These are phyloP conservation scores for Chenopodium formosanum DNA, from an alignment of 148 eudicot genomes.

Conservation along the genomic window DNA sequence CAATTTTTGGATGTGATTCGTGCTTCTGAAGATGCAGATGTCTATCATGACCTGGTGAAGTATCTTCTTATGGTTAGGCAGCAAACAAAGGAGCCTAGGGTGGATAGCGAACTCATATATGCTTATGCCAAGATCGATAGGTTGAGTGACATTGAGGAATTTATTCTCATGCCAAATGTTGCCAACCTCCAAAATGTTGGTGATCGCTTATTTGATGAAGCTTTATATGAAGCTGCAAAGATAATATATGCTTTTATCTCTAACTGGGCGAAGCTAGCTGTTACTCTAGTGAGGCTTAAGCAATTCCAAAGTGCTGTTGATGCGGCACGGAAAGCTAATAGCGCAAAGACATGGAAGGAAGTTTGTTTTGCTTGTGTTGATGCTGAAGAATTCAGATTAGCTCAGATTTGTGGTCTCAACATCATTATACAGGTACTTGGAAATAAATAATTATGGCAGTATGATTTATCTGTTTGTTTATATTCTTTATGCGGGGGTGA, in stretches of 20 bases:
- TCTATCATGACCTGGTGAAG: conserved; percentile 84
- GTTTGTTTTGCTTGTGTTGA: conserved; percentile 99
- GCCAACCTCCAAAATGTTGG: conserved; percentile 97
- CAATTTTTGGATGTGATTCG: conserved; percentile 86
- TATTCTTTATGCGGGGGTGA: no score
- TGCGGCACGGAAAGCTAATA: conserved; percentile 96
- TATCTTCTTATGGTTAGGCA: conserved; percentile 97
- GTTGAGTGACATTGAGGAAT: conserved; percentile 93
- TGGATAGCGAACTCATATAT: conserved; percentile 96
- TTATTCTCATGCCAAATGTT: conserved; percentile 98
- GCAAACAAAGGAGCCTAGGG: conserved; percentile 92
- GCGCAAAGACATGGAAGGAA: conserved; percentile 97
- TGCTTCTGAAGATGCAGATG: conserved; percentile 82
- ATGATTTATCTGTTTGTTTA: background rate
- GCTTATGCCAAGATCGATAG: conserved; percentile 97
- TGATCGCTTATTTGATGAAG: conserved; percentile 90
- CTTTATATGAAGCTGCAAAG: conserved; percentile 91
- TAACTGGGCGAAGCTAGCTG: conserved; percentile 95
- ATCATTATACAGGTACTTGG: conserved; percentile 76
- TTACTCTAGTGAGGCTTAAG: conserved; percentile 76
- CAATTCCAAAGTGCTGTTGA: conserved; percentile 99
- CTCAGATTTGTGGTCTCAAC: conserved; percentile 96
- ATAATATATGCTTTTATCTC: conserved; percentile 91
- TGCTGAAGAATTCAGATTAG: conserved; percentile 98
- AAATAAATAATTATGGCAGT: background rate